phyloP scores from a whole-genome alignment of 1,284 basidiomycete genomes.

The Inonotus obliquus region DNA sequence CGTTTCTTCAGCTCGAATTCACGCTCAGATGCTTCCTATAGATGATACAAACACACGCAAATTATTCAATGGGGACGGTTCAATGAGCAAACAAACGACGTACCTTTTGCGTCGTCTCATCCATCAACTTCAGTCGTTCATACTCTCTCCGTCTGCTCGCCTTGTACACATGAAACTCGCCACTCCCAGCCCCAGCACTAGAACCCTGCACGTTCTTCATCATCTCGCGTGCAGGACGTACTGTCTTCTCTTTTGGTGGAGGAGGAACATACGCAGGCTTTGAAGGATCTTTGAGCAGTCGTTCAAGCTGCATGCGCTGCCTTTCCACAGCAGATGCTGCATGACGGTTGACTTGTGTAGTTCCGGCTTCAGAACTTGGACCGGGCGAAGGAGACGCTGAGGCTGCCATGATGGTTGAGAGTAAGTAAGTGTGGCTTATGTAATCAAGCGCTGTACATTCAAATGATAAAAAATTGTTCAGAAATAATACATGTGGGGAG shows the following conservation, averaged over 20 bases:
- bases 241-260: slow-evolving; percentile 71
- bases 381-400: slow-evolving; percentile 27
- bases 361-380: slow-evolving; percentile 25
- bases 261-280: slow-evolving; percentile 76
- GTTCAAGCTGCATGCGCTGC: slow-evolving; percentile 76
- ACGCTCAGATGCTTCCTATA: slow-evolving; percentile 56
- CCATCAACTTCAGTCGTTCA: slow-evolving; percentile 88
- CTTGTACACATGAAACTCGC: slow-evolving; percentile 99
- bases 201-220: slow-evolving; percentile 98
- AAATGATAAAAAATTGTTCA: not conserved
- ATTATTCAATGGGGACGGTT: too few relatives aligned
- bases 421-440: not conserved
- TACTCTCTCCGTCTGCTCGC: slow-evolving; percentile 92
- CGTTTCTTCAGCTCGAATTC: slow-evolving; percentile 67
- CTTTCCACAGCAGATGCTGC: slow-evolving; percentile 66
- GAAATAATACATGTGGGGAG: not conserved
- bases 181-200: slow-evolving; percentile 88
- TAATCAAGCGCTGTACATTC: not conserved
- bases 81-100: not conserved
- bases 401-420: slow-evolving; percentile 9
- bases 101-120: slow-evolving; percentile 78
- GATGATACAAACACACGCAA: not conserved
- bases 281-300: slow-evolving; percentile 80
- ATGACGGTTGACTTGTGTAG: slow-evolving; percentile 41
- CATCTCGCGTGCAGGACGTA: slow-evolving; percentile 85